Evolutionary conservation across 1,284 basidiomycete genomes (phyloP), one percentile per base, ranked within the genome.

Genomic region (Cryptococcus sp.): DNA sequence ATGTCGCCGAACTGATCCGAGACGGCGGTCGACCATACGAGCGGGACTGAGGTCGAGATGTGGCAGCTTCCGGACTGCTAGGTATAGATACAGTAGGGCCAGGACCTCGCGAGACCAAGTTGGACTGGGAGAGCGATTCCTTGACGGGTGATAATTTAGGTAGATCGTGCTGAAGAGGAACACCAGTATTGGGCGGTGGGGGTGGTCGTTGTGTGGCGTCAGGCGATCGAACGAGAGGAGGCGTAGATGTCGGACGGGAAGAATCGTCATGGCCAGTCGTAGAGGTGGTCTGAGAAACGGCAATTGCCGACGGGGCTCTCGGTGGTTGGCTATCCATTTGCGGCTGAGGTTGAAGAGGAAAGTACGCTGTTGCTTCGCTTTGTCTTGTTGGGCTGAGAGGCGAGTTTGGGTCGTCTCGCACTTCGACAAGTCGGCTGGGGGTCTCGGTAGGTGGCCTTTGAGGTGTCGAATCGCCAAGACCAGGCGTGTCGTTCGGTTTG

Each of bases 1-100:
- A 42, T 19, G 47, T 38, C 3, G 45, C 34, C 6, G 49, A 45
- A 21, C 42, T n/a, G 5, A 42, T 14, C 4, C 50, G 50, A 32
- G 47, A 39, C 2, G 50, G 38, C 16, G 44, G 24, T 16, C 43
- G 47, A 21, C 33, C 37, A 25, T 38, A 37, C 14, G 35, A 11
- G 24, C 45, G 49, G 9, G 49, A 46, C 7, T 3, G 19, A 3
- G 45, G 36, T 5, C 45, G 34, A 11, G 45, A 39, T 5, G 36
- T 22, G 45, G 19, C 16, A 21, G 35, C 25, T 14, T 26, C 14
- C 10, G 33, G 22, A 28, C 35, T 22, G 23, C 10, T 12, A 12
- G 25, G 19, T 14, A 25, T 18, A 38, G 33, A 25, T 5, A 21
- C 10, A 11, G 16, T 26, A 14, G 44, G 35, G 24, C 9, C 11